Conservation (phyloP, 2,329 filamentous ascomycete genomes). For the Cercospora zeae-maydis region DNA sequence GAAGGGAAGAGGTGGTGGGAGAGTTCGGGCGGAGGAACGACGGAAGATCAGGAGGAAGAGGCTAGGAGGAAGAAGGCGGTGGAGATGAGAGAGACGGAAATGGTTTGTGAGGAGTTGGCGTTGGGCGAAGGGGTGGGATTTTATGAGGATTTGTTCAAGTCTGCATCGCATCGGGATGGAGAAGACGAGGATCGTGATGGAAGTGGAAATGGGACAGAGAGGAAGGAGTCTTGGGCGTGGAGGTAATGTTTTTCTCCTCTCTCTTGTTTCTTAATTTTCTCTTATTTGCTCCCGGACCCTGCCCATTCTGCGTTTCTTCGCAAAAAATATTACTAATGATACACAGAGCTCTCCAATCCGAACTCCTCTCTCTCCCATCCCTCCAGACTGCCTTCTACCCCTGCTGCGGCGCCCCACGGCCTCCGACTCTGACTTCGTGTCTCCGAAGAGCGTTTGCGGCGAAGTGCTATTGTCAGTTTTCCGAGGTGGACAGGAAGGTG, state of each 20-base stretch:
- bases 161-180: too few relatives aligned
- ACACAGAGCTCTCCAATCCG: conserved; percentile 25
- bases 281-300: too few relatives aligned
- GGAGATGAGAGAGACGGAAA: conserved; percentile 33
- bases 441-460: conserved; percentile 32
- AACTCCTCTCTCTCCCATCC: conserved; percentile 28
- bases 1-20: not conserved
- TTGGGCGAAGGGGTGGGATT: conserved; percentile 32
- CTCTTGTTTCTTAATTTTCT: too few relatives aligned
- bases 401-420: conserved; percentile 13
- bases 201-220: not conserved
- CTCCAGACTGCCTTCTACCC: conserved; percentile 14
- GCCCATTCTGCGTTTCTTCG: too few relatives aligned
- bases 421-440: conserved; percentile 30
- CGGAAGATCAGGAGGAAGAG: not conserved
- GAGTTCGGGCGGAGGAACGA: not conserved
- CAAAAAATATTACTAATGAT: not conserved
- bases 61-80: conserved; percentile 3
- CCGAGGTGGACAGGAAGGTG: conserved; percentile 30
- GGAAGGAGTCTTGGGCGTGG: conserved; percentile 21
- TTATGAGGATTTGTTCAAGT: conserved; percentile 29
- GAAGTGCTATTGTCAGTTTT: conserved; percentile 20
- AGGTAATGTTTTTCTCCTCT: conserved; percentile 21
- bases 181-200: not conserved
- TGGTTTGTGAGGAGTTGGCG: conserved; percentile 35